Evolutionary conservation across 2,329 filamentous ascomycete species (phyloP), one percentile per base, ranked within the genome.

Genomic region (Pseudogymnoascus sp.): DNA sequence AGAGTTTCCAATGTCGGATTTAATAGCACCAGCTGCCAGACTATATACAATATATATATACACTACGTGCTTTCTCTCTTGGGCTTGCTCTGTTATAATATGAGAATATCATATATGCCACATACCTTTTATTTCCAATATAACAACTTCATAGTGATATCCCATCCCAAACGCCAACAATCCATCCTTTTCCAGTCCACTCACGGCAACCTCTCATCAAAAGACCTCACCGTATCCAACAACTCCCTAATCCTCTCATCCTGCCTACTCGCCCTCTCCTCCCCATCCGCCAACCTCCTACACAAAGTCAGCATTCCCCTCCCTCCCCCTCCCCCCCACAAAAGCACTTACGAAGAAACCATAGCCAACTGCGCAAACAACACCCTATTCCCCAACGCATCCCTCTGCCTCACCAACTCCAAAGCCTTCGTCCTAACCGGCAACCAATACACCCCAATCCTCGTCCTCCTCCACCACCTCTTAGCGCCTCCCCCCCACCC

Each of bases 301-400:
- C 43, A 23, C 28, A 28, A 43, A 28, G 34, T 45, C n/a, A 41
- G 28, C 21, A 36, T 23, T 7, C 37, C 14, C 28, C 8, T 28
- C n/a, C 14, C 37, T 23, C 28, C 21, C 13, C 7, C 21, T 28
- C 23, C 25, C 7, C 28, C 34, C 23, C 48, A 23, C 2, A 51
- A 34, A 34, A 11, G 31, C 4, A 70, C 74, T 67, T 67, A 77
- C 72, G 79, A 79, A 51, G 78, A 77, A 31, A 81, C 76, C 75
- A 81, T 78, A 71, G 77, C 79, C 74, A 79, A 78, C 69, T 81
- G 78, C 63, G 79, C 75, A 67, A 81, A 81, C 60, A 80, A 75
- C 43, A 81, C 79, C 39, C 79, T 73, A 6, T 74, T 74, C 1
- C 78, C 79, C 68, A 80, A 67, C 2, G 77, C 75, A 62, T 81